Base-by-base conservation (phyloP, 805 yeast species). In the Starmerella stigmatis region DNA sequence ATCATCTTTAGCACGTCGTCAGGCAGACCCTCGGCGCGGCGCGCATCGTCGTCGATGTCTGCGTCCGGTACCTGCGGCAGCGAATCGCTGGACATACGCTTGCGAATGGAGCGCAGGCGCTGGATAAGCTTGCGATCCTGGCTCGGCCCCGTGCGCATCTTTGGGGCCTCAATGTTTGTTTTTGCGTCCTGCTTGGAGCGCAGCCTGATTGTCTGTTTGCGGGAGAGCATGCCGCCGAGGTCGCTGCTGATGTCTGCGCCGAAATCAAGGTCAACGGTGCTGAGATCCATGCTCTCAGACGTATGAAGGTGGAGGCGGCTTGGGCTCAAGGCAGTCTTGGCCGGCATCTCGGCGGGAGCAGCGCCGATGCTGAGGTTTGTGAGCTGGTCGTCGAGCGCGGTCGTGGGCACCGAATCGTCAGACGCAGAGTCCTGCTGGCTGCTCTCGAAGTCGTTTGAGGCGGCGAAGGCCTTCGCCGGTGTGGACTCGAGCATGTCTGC, bases 21-120 rank as follows among this genome's bases (percentile, higher is more conserved):
- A 4, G 58, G 56, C 8, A 56, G 44, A 3, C 50, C 50, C 31
- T 47, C 53, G 17, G 46, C 53, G 9, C 48, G 40, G 23, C 43
- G 25, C 15, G 41, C 28, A 23, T 48, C 49, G 13, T 49, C 56
- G 10, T 42, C 52, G 12, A 38, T 41, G 25, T 47, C 51, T 4
- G 28, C 43, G 11, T 25, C 28, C 6, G 37, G 46, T 7, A 35
- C 25, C n/a, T 31, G 39, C 8, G 33, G 23, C 17, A 34, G 28
- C 17, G 29, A 41, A n/a, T 45, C 45, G 8, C 23, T 28, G 17
- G 49, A 25, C 11, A 45, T 36, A 16, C 49, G 44, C n/a, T 44
- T 43, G 27, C 60, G 52, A 11, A 54, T 43, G 5, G 59, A 52
- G 5, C 51, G 42, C 26, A 57, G 48, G 10, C 60, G 39, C 44